Conservation (phyloP, 2,329 filamentous ascomycete genomes). For the Trichothecium roseum region DNA sequence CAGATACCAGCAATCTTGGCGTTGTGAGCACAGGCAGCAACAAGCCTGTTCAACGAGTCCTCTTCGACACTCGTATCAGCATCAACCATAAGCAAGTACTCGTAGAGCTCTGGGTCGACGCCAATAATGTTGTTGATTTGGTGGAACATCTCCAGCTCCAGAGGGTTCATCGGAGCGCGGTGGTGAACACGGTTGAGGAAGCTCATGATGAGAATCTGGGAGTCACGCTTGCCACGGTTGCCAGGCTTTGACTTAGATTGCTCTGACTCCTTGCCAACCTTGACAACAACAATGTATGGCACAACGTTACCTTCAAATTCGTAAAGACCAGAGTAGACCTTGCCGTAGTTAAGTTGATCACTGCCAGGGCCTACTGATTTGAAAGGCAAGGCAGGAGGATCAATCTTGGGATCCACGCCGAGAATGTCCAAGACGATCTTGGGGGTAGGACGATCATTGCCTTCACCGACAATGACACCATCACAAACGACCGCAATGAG, state of each 20-base stretch:
- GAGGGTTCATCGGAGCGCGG: constrained; percentile 83
- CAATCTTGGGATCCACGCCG: constrained; percentile 91
- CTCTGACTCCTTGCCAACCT: constrained; percentile 95
- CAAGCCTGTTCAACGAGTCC: constrained; percentile 84
- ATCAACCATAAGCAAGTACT: constrained; percentile 95
- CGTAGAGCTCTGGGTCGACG: constrained; percentile 93
- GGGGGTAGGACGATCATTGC: constrained; percentile 91
- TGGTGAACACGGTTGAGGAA: constrained; percentile 98
- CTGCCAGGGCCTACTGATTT: constrained; percentile 82
- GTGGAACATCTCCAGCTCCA: constrained; percentile 97
- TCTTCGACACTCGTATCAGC: constrained; percentile 91
- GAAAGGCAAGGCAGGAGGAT: constrained; percentile 88
- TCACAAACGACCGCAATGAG: constrained; percentile 95
- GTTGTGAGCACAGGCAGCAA: constrained; percentile 87
- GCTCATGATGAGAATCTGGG: constrained; percentile 89
- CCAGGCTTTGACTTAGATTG: constrained; percentile 85
- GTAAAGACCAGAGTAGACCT: constrained; percentile 96
- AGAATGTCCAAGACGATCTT: constrained; percentile 97
- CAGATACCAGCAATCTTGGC: constrained; percentile 96
- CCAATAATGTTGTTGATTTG: constrained; percentile 99
- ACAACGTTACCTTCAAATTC: constrained; percentile 97
- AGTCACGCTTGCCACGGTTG: constrained; percentile 97
- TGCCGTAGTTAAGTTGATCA: constrained; percentile 95
- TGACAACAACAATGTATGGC: constrained; percentile 90
- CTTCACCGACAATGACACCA: constrained; percentile 90